Percentiles rank a stretch among this genome's conserved stretches.
Conservation (phyloP, 2,329 filamentous ascomycete genomes). For the Stagonosporopsis cucurbitacearum region DNA sequence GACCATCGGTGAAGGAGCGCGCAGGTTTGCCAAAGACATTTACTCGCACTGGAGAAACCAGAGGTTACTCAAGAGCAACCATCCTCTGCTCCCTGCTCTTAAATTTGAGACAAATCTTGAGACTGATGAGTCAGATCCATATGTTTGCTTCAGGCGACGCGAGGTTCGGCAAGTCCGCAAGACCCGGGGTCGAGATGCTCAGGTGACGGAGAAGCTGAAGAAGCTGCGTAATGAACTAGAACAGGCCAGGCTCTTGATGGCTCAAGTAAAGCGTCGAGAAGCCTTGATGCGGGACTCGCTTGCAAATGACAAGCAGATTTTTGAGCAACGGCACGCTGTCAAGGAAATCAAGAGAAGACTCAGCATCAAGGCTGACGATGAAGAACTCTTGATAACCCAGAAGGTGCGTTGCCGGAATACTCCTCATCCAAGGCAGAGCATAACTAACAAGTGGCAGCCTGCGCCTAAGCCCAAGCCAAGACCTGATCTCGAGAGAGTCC, state of each 20-base stretch:
- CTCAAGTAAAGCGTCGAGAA: slow-evolving; percentile 81
- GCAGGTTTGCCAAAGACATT: slow-evolving; percentile 73
- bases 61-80: slow-evolving; percentile 71
- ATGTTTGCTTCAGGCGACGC: slow-evolving; percentile 95
- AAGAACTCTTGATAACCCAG: slow-evolving; percentile 83
- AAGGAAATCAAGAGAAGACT: slow-evolving; percentile 89
- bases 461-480: slow-evolving; percentile 60
- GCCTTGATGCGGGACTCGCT: slow-evolving; percentile 78
- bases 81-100: slow-evolving; percentile 75
- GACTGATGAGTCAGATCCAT: slow-evolving; percentile 93
- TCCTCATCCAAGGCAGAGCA: slow-evolving; percentile 21
- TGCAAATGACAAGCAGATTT: slow-evolving; percentile 75
- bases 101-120: slow-evolving; percentile 96
- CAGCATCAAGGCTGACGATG: slow-evolving; percentile 89
- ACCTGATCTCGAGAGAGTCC: slow-evolving; percentile 64
- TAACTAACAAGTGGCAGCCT: slow-evolving; percentile 38
- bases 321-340: slow-evolving; percentile 79
- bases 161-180: slow-evolving; percentile 95
- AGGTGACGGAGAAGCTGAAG: slow-evolving; percentile 93
- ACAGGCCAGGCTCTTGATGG: slow-evolving; percentile 80
- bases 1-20: slow-evolving; percentile 60
- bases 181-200: slow-evolving; percentile 89
- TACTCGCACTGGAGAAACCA: slow-evolving; percentile 89
- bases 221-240: slow-evolving; percentile 90
- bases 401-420: slow-evolving; percentile 67